Evolutionary conservation across 306 rosid genomes (phyloP).

Genomic region (Pyrus pyrifolia): DNA sequence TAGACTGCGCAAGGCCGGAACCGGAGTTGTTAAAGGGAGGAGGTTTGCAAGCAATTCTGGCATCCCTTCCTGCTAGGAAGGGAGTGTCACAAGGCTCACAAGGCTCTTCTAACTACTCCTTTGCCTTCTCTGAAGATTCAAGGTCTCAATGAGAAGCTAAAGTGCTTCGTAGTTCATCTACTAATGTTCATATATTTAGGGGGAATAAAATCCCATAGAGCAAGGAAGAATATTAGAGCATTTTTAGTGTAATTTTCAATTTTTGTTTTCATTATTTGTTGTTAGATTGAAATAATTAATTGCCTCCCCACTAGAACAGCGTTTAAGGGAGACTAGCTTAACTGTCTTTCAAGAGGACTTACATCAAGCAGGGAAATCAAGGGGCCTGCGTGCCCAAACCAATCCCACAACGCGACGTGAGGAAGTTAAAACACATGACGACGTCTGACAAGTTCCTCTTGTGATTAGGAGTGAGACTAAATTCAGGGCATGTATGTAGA

Average conservation of each 20-base stretch:
- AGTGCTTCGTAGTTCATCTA: neutral
- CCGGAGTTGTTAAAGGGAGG: constrained; percentile 37
- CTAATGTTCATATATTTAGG: constrained; percentile 23
- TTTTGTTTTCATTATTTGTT: neutral
- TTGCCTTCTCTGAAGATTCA: constrained; percentile 73
- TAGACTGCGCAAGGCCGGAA: constrained; percentile 33
- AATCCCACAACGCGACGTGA: neutral
- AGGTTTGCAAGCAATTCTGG: constrained; percentile 19
- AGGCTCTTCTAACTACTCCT: constrained; percentile 67
- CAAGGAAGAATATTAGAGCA: constrained; percentile 17
- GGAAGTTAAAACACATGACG: neutral
- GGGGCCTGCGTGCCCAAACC: neutral
- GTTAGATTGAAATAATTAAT: constrained; percentile 19
- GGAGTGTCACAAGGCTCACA: constrained; percentile 48
- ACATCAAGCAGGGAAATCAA: neutral
- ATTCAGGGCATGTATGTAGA: constrained; percentile 18
- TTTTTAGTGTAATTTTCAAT: constrained; percentile 15
- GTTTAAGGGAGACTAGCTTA: neutral
- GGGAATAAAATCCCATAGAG: constrained; percentile 17
- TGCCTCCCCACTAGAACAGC: neutral
- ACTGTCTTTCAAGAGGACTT: neutral
- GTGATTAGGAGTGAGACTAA: neutral
- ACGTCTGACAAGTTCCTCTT: neutral
- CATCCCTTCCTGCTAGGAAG: constrained; percentile 49
- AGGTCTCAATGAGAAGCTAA: neutral